Evolutionary conservation across 2,329 filamentous ascomycete genomes (phyloP), one percentile per base, ranked within the genome.

Genomic region (Ophiostoma himal-ulmi): DNA sequence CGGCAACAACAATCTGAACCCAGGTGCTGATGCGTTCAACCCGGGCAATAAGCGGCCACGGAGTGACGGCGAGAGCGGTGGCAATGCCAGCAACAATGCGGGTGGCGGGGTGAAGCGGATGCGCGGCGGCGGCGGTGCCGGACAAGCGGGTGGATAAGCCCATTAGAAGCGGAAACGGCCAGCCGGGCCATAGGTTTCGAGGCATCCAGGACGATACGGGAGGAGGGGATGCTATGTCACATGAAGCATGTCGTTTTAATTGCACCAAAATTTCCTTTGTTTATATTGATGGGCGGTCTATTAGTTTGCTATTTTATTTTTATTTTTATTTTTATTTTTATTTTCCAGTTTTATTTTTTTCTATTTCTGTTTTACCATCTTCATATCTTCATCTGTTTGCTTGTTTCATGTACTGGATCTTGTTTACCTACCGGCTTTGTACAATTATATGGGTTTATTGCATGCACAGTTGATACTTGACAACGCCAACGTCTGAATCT

Each of bases 1-100:
- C 7, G 79, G 82, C 30, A 26, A 37, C 0, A 57, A 34, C 20
- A 77, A 78, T n/a, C 75, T 87, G 52, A 86, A 84, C 75, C 81
- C 82, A 1, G 78, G 80, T 13, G 85, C 82, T 17, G 84, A 85
- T 13, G 83, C 84, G 72, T 83, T 85, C 73, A 84, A 85, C 37
- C 82, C 83, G 20, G 83, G 84, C 30, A 85, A 83, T 74, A 87
- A 88, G 77, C 80, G 85, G 48, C 81, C 83, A 26, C 81, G 85
- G 37, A 84, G 85, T 70, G 85, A 87, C 70, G 78, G 77, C 17
- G 80, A 81, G 64, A 82, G 78, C 69, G 78, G 78, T 64, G 80
- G 79, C 34, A 73, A 73, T 7, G 75, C 71, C 17, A 73, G 72
- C 10, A 34, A 36, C 5, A 60, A 69, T 64, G 67, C 44, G 8